Evolutionary conservation across 2,329 filamentous ascomycete species (phyloP).

Genomic region (Rachicladosporium sp.): DNA sequence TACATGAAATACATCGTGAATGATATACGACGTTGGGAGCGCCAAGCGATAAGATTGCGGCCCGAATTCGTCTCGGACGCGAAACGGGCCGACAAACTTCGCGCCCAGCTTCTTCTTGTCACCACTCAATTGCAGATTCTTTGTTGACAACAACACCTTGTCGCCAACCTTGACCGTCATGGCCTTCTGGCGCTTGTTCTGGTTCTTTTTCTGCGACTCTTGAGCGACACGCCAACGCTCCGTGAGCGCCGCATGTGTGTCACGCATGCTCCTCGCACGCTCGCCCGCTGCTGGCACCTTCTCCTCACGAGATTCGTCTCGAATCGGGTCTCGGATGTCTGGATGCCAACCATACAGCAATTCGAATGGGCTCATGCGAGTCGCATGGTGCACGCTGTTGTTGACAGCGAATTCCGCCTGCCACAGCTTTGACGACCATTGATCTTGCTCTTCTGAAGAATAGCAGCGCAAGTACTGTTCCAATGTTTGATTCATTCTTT

Average conservation of each 20-base stretch:
- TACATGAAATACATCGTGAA: too few species aligned
- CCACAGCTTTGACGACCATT: constrained; percentile 1
- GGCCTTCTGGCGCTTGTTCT: constrained; percentile 4
- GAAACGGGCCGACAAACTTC: background rate
- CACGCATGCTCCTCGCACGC: constrained; percentile 1
- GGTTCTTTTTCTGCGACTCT: constrained; percentile 1
- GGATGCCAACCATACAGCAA: too few species aligned
- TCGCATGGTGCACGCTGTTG: too few species aligned
- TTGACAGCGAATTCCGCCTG: constrained; percentile 3
- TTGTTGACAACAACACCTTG: constrained; percentile 1
- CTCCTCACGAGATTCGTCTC: constrained; percentile 3
- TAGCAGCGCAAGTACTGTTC: constrained; percentile 8
- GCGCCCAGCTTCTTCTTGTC: background rate
- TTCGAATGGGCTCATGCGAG: too few species aligned
- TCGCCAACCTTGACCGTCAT: background rate
- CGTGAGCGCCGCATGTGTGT: background rate
- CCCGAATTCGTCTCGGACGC: background rate
- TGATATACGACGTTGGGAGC: background rate
- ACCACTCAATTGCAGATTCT: background rate
- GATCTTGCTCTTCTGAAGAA: constrained; percentile 2
- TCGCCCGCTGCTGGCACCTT: constrained; percentile 2
- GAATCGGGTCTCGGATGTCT: too few species aligned
- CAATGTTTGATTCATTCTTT: constrained; percentile 8
- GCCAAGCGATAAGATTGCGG: background rate
- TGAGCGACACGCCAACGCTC: background rate